These are phyloP conservation scores for Calonectria ilicicola DNA, from an alignment of 2,329 filamentous ascomycete species.

Conservation along the genomic window DNA sequence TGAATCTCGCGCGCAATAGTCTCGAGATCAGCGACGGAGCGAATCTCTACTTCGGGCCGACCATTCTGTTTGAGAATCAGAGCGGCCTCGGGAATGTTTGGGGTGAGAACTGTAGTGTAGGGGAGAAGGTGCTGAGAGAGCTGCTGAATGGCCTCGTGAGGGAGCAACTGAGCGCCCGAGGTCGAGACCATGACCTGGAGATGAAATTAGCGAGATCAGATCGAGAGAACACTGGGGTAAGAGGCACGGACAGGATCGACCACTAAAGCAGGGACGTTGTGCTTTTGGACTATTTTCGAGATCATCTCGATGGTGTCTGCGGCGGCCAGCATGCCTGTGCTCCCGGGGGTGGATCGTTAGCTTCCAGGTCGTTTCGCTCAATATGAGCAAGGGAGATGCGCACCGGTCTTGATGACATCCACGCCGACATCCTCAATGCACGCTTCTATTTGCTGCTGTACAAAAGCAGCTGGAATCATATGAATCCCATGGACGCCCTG, in stretches of 20 bases:
- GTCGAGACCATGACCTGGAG: slow-evolving; percentile 90
- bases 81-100: slow-evolving; percentile 81
- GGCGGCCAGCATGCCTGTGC: slow-evolving; percentile 54
- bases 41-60: slow-evolving; percentile 54
- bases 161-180: slow-evolving; percentile 78
- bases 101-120: slow-evolving; percentile 76
- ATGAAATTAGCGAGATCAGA: slow-evolving; percentile 20
- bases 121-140: slow-evolving; percentile 73
- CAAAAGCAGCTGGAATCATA: slow-evolving; percentile 80
- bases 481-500: slow-evolving; percentile 86
- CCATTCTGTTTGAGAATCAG: slow-evolving; percentile 70
- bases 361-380: not conserved
- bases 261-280: slow-evolving; percentile 47
- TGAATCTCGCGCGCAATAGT: slow-evolving; percentile 74
- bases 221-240: not conserved
- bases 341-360: not conserved
- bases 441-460: slow-evolving; percentile 86
- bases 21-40: slow-evolving; percentile 74
- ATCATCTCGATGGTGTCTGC: slow-evolving; percentile 53
- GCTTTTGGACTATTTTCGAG: slow-evolving; percentile 45
- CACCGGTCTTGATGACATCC: slow-evolving; percentile 93
- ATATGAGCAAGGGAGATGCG: slow-evolving; percentile 35
- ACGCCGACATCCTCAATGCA: slow-evolving; percentile 86
- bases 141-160: slow-evolving; percentile 70
- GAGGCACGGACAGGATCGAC: slow-evolving; percentile 52